Evolutionary conservation across 495 filamentous ascomycete genomes (phyloP).

Genomic region (Hyaloscypha variabilis): DNA sequence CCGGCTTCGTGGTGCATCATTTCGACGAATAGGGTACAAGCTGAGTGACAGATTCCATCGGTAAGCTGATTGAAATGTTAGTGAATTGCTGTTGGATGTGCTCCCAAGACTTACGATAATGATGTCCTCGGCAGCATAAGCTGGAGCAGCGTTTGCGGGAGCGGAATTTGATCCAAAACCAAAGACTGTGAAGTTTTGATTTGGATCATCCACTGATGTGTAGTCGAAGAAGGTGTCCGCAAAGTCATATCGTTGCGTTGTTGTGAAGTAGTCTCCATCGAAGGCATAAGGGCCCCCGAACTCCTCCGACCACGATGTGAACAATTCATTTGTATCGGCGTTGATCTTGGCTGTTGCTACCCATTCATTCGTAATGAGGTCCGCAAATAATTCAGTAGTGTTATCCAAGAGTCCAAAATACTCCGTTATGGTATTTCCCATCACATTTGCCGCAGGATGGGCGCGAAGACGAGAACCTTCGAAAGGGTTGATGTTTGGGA

Average conservation of each 20-base stretch:
- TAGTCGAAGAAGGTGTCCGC: constrained; percentile 47
- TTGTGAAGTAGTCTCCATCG: constrained; percentile 49
- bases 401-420: constrained; percentile 34
- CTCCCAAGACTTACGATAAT: constrained; percentile 37
- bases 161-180: constrained; percentile 39
- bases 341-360: constrained; percentile 44
- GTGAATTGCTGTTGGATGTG: background rate
- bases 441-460: constrained; percentile 40
- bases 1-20: constrained; percentile 53
- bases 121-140: constrained; percentile 54
- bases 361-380: constrained; percentile 41
- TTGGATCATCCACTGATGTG: constrained; percentile 17
- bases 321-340: constrained; percentile 45
- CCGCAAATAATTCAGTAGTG: constrained; percentile 28
- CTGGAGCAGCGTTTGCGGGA: constrained; percentile 33
- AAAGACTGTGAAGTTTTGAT: constrained; percentile 33
- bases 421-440: constrained; percentile 45
- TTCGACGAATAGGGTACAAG: constrained; percentile 56
- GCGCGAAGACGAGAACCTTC: constrained; percentile 47
- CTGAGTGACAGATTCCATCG: constrained; percentile 52
- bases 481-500: constrained; percentile 48
- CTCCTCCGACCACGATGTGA: constrained; percentile 56
- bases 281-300: constrained; percentile 45
- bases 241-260: constrained; percentile 50
- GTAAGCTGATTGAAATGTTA: constrained; percentile 33